phyloP scores from a whole-genome alignment of 2,329 filamentous ascomycete species.

The Cladophialophora carrionii region DNA sequence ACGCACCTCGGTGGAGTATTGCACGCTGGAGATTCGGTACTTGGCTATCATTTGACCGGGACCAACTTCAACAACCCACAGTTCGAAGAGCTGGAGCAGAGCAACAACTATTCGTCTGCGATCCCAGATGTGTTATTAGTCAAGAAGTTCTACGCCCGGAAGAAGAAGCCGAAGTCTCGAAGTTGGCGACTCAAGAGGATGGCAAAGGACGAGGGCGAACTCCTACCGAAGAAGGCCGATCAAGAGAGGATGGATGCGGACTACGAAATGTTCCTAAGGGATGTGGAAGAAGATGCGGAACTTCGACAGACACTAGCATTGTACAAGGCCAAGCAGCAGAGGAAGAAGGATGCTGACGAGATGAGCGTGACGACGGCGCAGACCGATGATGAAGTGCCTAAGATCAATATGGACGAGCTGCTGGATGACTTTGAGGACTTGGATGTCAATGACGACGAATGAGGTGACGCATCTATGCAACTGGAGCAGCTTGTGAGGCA shows the following conservation, averaged over 20 bases:
- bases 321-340: constrained; percentile 70
- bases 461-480: background rate
- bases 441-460: constrained; percentile 64
- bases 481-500: background rate
- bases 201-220: constrained; percentile 83
- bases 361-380: constrained; percentile 57
- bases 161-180: constrained; percentile 78
- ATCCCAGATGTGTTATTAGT: constrained; percentile 93
- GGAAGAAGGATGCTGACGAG: constrained; percentile 56
- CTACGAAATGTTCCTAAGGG: constrained; percentile 95
- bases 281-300: constrained; percentile 94
- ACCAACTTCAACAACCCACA: constrained; percentile 91
- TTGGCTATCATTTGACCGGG: constrained; percentile 90
- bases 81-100: constrained; percentile 79
- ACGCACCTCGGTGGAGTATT: constrained; percentile 87
- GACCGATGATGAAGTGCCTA: constrained; percentile 67
- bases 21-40: constrained; percentile 84
- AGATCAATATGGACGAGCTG: constrained; percentile 77
- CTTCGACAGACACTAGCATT: constrained; percentile 79
- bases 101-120: constrained; percentile 71
- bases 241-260: constrained; percentile 87
- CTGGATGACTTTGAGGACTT: constrained; percentile 93
- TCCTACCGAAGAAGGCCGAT: constrained; percentile 83
- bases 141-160: constrained; percentile 92
- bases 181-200: constrained; percentile 97